Percentiles rank a stretch among this genome's conserved stretches.
These are phyloP conservation scores for Phytophthora palmivora DNA, from an alignment of 352 stramenopile species.

Conservation along the genomic window DNA sequence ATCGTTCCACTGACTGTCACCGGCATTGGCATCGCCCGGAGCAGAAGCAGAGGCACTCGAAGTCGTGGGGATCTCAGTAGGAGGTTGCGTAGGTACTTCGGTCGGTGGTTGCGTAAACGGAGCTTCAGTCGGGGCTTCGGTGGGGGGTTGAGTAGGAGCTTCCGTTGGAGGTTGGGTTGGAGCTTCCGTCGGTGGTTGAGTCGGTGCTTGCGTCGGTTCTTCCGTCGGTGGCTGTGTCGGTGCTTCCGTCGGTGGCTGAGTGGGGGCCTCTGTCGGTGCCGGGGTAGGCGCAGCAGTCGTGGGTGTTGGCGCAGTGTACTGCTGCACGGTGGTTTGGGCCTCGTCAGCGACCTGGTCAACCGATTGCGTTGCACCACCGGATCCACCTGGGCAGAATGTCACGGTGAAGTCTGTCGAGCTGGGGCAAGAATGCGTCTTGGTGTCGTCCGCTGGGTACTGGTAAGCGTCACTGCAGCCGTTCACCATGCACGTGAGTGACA, in stretches of 20 bases:
- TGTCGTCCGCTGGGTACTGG: slow-evolving; percentile 73
- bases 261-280: slow-evolving; percentile 18
- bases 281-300: slow-evolving; percentile 26
- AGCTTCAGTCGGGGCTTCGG: not conserved
- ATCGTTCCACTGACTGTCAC: slow-evolving; percentile 29
- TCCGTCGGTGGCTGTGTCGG: slow-evolving; percentile 18
- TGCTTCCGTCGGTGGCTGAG: slow-evolving; percentile 20
- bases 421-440: slow-evolving; percentile 70
- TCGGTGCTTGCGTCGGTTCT: slow-evolving; percentile 12
- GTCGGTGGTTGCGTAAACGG: slow-evolving; percentile 12
- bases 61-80: slow-evolving; percentile 20
- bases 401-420: slow-evolving; percentile 63
- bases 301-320: slow-evolving; percentile 22
- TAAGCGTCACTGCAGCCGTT: slow-evolving; percentile 72
- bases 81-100: slow-evolving; percentile 15
- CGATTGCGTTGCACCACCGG: slow-evolving; percentile 26
- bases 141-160: slow-evolving; percentile 6
- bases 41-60: slow-evolving; percentile 22
- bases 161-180: slow-evolving; percentile 18
- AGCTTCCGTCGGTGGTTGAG: slow-evolving; percentile 14
- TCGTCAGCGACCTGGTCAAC: slow-evolving; percentile 31
- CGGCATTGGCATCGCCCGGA: slow-evolving; percentile 16
- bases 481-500: slow-evolving; percentile 56
- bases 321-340: slow-evolving; percentile 20
- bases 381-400: slow-evolving; percentile 54